Conservation (phyloP, 2,329 filamentous ascomycete genomes). For the Aspergillus intermedius region DNA sequence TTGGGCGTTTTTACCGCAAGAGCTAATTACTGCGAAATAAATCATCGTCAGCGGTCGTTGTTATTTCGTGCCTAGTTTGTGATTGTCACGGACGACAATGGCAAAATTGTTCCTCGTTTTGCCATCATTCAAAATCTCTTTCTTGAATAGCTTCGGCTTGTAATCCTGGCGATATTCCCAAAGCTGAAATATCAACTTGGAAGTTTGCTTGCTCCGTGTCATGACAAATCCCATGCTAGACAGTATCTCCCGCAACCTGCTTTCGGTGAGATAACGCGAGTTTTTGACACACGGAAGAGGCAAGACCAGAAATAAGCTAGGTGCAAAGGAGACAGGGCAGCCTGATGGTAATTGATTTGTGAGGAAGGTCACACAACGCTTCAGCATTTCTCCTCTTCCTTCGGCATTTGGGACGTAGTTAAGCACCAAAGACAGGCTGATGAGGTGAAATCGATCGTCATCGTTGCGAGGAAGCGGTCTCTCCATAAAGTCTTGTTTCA, state of each 20-base stretch:
- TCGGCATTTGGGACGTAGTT: slow-evolving; percentile 82
- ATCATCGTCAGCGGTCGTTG: neutral
- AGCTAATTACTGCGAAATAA: slow-evolving; percentile 53
- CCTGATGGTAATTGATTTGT: slow-evolving; percentile 21
- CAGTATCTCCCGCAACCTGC: slow-evolving; percentile 67
- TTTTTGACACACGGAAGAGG: slow-evolving; percentile 84
- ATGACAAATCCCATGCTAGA: slow-evolving; percentile 64
- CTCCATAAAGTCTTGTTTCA: slow-evolving; percentile 91
- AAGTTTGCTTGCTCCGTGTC: slow-evolving; percentile 62
- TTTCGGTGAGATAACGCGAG: slow-evolving; percentile 78
- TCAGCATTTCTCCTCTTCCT: slow-evolving; percentile 77
- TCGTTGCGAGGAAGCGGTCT: slow-evolving; percentile 60
- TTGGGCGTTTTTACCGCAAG: slow-evolving; percentile 81
- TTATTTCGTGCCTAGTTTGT: neutral
- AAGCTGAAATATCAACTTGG: slow-evolving; percentile 84
- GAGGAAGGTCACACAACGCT: slow-evolving; percentile 66
- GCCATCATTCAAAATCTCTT: slow-evolving; percentile 71
- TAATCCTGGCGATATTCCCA: slow-evolving; percentile 53
- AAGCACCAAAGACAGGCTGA: slow-evolving; percentile 85
- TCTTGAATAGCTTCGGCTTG: slow-evolving; percentile 49
- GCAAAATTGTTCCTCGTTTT: slow-evolving; percentile 82
- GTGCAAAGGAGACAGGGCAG: slow-evolving; percentile 23
- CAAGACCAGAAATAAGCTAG: slow-evolving; percentile 76
- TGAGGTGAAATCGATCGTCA: slow-evolving; percentile 71
- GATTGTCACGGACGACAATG: slow-evolving; percentile 52